Percentiles rank a stretch among this genome's conserved stretches.
phyloP scores from a whole-genome alignment of 805 yeast species.

The Saccharomycopsis sp. region DNA sequence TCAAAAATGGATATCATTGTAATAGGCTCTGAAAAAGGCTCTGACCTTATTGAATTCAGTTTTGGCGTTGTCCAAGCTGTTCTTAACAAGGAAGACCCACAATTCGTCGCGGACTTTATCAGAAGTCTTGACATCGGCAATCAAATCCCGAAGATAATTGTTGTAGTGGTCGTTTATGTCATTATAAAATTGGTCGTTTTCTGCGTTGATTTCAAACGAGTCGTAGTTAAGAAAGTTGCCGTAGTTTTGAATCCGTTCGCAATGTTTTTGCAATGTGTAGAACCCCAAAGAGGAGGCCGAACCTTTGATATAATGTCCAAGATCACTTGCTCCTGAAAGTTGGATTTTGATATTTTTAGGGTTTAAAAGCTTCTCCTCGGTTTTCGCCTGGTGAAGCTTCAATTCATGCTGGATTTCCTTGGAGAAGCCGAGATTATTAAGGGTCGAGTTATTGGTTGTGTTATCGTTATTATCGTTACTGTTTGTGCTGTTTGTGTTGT shows the following conservation, averaged over 20 bases:
- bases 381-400: constrained; percentile 31
- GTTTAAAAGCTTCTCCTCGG: constrained; percentile 16
- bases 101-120: constrained; percentile 20
- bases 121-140: neutral
- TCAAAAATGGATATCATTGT: constrained; percentile 29
- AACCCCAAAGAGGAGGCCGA: constrained; percentile 92
- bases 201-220: constrained; percentile 9
- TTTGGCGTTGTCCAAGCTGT: constrained; percentile 48
- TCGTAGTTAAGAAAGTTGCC: constrained; percentile 36
- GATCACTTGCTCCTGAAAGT: constrained; percentile 55
- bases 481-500: neutral
- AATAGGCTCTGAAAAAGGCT: constrained; percentile 45
- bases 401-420: constrained; percentile 24
- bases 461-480: neutral
- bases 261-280: constrained; percentile 71
- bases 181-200: constrained; percentile 15
- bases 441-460: neutral
- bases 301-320: constrained; percentile 93
- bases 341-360: constrained; percentile 23
- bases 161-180: constrained; percentile 12
- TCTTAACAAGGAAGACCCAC: constrained; percentile 37
- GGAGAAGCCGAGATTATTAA: constrained; percentile 1
- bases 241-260: constrained; percentile 90
- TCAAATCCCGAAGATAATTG: constrained; percentile 11
- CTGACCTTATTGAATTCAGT: constrained; percentile 46